These are phyloP conservation scores for Kurtzmaniella fragi DNA, from an alignment of 805 yeast species.

Conservation along the genomic window DNA sequence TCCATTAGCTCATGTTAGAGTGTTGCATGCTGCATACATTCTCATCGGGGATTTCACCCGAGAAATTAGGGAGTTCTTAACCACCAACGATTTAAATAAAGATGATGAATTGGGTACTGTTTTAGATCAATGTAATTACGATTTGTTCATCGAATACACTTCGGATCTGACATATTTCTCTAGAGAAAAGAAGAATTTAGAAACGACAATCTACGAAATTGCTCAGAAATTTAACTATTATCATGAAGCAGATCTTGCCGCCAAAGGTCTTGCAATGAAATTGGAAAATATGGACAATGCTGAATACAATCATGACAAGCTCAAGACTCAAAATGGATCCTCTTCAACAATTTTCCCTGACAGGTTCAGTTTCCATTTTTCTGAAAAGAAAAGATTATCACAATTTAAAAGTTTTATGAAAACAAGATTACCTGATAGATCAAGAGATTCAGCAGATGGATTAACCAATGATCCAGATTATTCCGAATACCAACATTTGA, in stretches of 20 bases:
- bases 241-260: conserved; percentile 31
- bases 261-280: conserved; percentile 27
- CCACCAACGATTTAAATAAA: conserved; percentile 41
- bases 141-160: conserved; percentile 65
- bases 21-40: conserved; percentile 62
- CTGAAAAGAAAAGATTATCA: conserved; percentile 42
- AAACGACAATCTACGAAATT: conserved; percentile 42
- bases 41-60: conserved; percentile 56
- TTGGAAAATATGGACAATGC: conserved; percentile 29
- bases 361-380: conserved; percentile 23
- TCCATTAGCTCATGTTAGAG: conserved; percentile 69
- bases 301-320: conserved; percentile 11
- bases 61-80: conserved; percentile 58
- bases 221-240: conserved; percentile 40
- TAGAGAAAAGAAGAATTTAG: conserved; percentile 64
- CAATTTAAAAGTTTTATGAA: conserved; percentile 57
- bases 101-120: conserved; percentile 42
- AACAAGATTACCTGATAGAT: conserved; percentile 32
- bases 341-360: conserved; percentile 10
- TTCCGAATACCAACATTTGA: conserved; percentile 20
- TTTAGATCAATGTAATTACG: conserved; percentile 69
- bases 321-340: no score
- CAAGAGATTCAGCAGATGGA: conserved; percentile 27
- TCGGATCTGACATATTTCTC: conserved; percentile 65
- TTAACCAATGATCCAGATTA: conserved; percentile 11